These are phyloP conservation scores for Psidium friedrichsthalianum DNA, from an alignment of 345 rosid genomes.

Conservation along the genomic window DNA sequence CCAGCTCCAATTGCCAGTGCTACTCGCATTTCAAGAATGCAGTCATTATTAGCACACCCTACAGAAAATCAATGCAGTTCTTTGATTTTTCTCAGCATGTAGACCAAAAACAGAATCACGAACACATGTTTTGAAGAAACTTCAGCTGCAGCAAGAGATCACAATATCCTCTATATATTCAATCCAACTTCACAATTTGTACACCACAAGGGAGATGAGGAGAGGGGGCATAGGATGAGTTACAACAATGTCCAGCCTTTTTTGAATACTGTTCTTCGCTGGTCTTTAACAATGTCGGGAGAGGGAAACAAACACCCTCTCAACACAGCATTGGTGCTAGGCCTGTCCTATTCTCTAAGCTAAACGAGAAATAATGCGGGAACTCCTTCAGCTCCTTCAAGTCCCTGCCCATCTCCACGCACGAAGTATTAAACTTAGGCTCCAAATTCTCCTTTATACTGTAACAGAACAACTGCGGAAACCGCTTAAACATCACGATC, in stretches of 20 bases:
- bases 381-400: conserved; percentile 69
- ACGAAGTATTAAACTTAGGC: conserved; percentile 52
- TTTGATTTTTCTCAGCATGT: neutral
- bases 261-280: conserved; percentile 40
- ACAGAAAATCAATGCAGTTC: neutral
- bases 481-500: conserved; percentile 53
- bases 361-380: conserved; percentile 79
- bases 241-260: conserved; percentile 60
- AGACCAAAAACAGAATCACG: neutral
- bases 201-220: conserved; percentile 45
- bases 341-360: conserved; percentile 79
- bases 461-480: conserved; percentile 73
- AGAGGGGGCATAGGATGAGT: conserved; percentile 53
- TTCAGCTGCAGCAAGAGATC: neutral
- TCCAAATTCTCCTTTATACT: conserved; percentile 57
- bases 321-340: conserved; percentile 61
- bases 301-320: conserved; percentile 55
- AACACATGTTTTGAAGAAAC: neutral
- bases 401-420: conserved; percentile 81
- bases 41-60: neutral
- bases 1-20: neutral
- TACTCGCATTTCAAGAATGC: neutral
- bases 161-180: conserved; percentile 9
- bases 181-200: conserved; percentile 17
- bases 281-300: conserved; percentile 50